These are phyloP conservation scores for Boehmeria nivea DNA, from an alignment of 306 rosid genomes.

Conservation along the genomic window DNA sequence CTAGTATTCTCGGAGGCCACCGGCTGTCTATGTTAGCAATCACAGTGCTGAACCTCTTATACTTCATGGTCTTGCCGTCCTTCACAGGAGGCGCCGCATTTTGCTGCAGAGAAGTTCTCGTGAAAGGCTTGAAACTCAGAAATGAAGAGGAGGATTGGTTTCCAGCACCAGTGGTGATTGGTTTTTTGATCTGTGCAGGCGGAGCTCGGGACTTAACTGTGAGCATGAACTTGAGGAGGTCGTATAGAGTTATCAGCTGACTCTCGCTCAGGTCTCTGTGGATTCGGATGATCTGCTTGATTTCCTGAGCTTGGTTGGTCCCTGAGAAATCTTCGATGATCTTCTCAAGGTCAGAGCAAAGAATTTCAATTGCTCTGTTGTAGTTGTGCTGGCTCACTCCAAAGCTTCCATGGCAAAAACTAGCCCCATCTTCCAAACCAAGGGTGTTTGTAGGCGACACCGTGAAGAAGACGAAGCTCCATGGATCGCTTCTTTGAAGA, in stretches of 20 bases:
- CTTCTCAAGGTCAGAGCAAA: conserved; percentile 57
- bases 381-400: conserved; percentile 53
- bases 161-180: conserved; percentile 21
- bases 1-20: conserved; percentile 79
- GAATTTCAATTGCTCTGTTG: conserved; percentile 43
- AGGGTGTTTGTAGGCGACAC: conserved; percentile 79
- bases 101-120: conserved; percentile 30
- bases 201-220: conserved; percentile 57
- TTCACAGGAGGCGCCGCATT: conserved; percentile 30
- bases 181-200: conserved; percentile 24
- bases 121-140: conserved; percentile 27
- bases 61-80: conserved; percentile 49
- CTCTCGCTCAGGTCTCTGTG: conserved; percentile 82
- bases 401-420: conserved; percentile 67
- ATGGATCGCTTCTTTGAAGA: conserved; percentile 57
- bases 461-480: conserved; percentile 85
- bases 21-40: conserved; percentile 80
- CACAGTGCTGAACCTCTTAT: conserved; percentile 50
- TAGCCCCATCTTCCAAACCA: conserved; percentile 97
- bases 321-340: conserved; percentile 32
- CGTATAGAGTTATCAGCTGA: conserved; percentile 51
- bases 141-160: conserved; percentile 21
- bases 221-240: conserved; percentile 77
- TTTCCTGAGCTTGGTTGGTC: conserved; percentile 30
- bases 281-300: conserved; percentile 57